Evolutionary conservation across 1,284 basidiomycete species (phyloP), one percentile per base, ranked within the genome.

Genomic region (Taiwanofungus camphoratus): DNA sequence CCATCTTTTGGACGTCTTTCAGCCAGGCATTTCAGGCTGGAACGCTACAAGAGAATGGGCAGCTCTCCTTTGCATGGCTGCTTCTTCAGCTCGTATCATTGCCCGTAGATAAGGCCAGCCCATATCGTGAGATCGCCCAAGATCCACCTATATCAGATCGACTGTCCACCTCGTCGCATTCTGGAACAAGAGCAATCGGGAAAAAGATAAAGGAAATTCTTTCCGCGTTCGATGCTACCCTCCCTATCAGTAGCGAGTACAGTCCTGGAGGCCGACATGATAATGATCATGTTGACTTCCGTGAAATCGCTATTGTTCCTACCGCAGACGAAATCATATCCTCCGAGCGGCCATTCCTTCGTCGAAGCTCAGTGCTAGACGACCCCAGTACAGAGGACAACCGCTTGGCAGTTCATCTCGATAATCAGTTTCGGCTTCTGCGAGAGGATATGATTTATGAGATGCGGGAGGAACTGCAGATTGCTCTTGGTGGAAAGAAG

Each of bases 371-470:
- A 1, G 59, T 61, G 5, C 55, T 79, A 0, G 73, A 76, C 0
- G 71, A 74, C 21, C 62, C 69, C 1, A 49, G 59, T 3, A 33
- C 41, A 0, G 62, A 64, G 30, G 54, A 61, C 1, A 57, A 53
- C 11, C 69, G 75, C 6, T 50, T 67, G 2, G 59, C 67, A 1
- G 62, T 68, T 1, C 74, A 82, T 48, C 61, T 83, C 5, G 81
- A 83, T 49, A 81, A 80, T 43, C 78, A 79, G 44, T 84, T 79
- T 52, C 72, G 82, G 6, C 62, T 84, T 7, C 57, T 82, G 8
- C 62, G 82, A 2, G 82, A 83, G 52, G 82, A 84, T 42, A 79
- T 84, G 76, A 47, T 83, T 2, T 64, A 72, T 48, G 79, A 84
- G 52, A 67, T 84, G 55, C 67, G 69, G 19, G 82, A 84, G 16